These are phyloP conservation scores for Phytopythium chamaehyphon DNA, from an alignment of 352 stramenopile genomes.

Conservation along the genomic window DNA sequence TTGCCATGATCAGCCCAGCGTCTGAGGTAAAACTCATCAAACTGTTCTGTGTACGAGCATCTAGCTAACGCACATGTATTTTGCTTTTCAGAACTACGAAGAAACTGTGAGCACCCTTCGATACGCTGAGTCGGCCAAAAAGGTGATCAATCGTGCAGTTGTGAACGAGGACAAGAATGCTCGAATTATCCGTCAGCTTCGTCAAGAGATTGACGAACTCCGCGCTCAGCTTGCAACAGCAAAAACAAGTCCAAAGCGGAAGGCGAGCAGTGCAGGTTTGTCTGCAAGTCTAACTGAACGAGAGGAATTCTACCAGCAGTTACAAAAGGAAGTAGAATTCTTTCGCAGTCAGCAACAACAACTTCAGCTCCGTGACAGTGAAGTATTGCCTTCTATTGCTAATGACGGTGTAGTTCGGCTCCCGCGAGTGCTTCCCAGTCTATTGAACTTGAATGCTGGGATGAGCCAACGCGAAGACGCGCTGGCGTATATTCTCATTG, in stretches of 20 bases:
- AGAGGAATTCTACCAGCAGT: constrained; percentile 40
- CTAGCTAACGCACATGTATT: neutral
- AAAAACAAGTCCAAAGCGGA: constrained; percentile 23
- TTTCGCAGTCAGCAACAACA: constrained; percentile 27
- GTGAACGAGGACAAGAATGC: constrained; percentile 85
- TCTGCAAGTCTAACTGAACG: constrained; percentile 37
- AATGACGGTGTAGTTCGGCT: constrained; percentile 17
- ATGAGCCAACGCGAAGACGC: constrained; percentile 19
- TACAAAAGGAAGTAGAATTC: constrained; percentile 47
- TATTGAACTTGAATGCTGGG: constrained; percentile 39
- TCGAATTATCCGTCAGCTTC: constrained; percentile 69
- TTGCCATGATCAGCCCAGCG: constrained; percentile 77
- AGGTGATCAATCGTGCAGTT: constrained; percentile 75
- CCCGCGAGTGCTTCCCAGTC: constrained; percentile 31
- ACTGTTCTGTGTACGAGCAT: neutral
- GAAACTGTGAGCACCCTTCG: constrained; percentile 84
- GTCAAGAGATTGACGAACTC: constrained; percentile 66
- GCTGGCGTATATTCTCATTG: constrained; percentile 36
- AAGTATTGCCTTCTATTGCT: neutral
- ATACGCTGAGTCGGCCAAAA: constrained; percentile 82
- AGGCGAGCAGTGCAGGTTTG: constrained; percentile 23
- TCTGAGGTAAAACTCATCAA: constrained; percentile 37
- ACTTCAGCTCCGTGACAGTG: constrained; percentile 7
- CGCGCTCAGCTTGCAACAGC: constrained; percentile 30
- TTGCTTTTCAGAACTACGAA: constrained; percentile 56